Evolutionary conservation across 495 filamentous ascomycete species (phyloP).

Genomic region (Neurospora pannonica): DNA sequence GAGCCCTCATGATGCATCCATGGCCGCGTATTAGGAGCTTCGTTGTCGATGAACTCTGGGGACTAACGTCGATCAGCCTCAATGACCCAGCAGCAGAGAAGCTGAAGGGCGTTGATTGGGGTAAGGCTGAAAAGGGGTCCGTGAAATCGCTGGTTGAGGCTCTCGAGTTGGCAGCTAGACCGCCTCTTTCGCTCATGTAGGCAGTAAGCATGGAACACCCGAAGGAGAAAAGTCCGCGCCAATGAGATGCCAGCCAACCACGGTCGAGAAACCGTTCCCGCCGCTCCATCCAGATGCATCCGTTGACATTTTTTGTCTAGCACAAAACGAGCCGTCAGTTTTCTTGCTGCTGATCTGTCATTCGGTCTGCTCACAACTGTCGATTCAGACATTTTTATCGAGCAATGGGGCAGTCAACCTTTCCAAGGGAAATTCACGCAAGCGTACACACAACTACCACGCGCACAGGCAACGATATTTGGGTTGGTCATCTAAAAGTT

Average conservation of each 20-base stretch:
- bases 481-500: neutral
- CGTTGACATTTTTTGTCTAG: neutral
- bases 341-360: neutral
- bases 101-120: constrained; percentile 34
- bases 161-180: constrained; percentile 18
- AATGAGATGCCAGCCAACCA: neutral
- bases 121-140: constrained; percentile 26
- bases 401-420: neutral
- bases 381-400: neutral
- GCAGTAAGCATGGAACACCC: neutral
- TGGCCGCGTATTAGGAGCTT: constrained; percentile 35
- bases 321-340: neutral
- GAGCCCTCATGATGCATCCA: constrained; percentile 35
- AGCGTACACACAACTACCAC: neutral
- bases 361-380: neutral
- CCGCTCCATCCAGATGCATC: neutral
- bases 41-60: constrained; percentile 41
- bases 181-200: constrained; percentile 6
- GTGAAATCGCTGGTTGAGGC: constrained; percentile 22
- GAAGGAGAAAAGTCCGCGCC: constrained; percentile 2
- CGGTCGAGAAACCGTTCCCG: neutral
- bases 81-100: constrained; percentile 9
- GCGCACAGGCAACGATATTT: neutral
- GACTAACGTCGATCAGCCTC: constrained; percentile 9
- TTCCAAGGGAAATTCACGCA: neutral